Conservation (phyloP, 2,329 filamentous ascomycete genomes). For the Trematosphaeria pertusa region DNA sequence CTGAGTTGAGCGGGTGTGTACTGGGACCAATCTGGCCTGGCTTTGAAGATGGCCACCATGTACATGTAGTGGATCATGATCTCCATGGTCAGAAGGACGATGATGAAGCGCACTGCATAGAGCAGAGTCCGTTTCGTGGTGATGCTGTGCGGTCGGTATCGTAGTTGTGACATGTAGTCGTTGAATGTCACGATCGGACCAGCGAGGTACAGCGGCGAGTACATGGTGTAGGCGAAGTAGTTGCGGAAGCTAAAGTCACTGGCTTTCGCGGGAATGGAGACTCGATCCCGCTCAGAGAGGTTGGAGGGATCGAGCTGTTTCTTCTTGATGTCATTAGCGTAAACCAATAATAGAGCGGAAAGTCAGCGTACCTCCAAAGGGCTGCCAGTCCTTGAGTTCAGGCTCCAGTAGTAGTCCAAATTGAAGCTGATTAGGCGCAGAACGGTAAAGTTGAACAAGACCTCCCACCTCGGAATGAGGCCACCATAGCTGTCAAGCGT, state of each 20-base stretch:
- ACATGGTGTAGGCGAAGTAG: slow-evolving; percentile 88
- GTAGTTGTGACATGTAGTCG: slow-evolving; percentile 89
- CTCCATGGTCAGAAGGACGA: slow-evolving; percentile 88
- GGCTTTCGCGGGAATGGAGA: slow-evolving; percentile 74
- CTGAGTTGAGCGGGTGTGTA: slow-evolving; percentile 89
- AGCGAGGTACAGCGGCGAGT: slow-evolving; percentile 89
- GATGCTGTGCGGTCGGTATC: slow-evolving; percentile 75
- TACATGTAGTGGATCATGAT: slow-evolving; percentile 86
- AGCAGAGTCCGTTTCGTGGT: slow-evolving; percentile 73
- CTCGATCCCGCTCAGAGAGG: slow-evolving; percentile 87
- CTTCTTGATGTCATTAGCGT: slow-evolving; percentile 84
- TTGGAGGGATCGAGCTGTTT: slow-evolving; percentile 89
- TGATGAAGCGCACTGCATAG: slow-evolving; percentile 82
- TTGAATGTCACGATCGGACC: slow-evolving; percentile 98
- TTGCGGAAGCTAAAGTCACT: slow-evolving; percentile 81
- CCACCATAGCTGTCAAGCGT: slow-evolving; percentile 83
- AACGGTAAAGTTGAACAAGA: slow-evolving; percentile 97
- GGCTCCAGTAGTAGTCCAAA: slow-evolving; percentile 93
- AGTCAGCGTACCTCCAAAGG: slow-evolving; percentile 76
- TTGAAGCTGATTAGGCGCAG: slow-evolving; percentile 95
- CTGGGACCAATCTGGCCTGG: slow-evolving; percentile 76
- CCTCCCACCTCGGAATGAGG: slow-evolving; percentile 89
- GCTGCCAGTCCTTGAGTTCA: slow-evolving; percentile 66
- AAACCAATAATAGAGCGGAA: slow-evolving; percentile 5
- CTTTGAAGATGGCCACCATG: slow-evolving; percentile 88